Evolutionary conservation across 192 early-diverging fungal species (phyloP).

Genomic region (Coemansia sp.): DNA sequence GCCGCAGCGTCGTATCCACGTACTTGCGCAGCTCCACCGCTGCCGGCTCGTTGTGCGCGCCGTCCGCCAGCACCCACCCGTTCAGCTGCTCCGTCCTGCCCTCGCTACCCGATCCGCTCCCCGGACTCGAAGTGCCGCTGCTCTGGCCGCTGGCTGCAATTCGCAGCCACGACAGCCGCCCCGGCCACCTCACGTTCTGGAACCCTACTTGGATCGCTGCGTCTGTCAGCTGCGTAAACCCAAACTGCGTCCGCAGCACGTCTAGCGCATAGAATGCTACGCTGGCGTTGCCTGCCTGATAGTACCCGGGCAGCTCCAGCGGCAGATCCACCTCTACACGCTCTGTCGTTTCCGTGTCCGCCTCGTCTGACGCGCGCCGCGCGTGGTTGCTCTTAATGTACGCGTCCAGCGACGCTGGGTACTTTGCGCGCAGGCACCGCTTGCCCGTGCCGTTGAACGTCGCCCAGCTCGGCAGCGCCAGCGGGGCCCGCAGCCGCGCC

Average conservation of each 20-base stretch:
- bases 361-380: not conserved
- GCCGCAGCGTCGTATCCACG: slow-evolving; percentile 54
- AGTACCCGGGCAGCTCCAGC: slow-evolving; percentile 61
- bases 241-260: slow-evolving; percentile 46
- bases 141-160: not conserved
- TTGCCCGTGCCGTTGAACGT: slow-evolving; percentile 35
- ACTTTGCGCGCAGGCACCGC: slow-evolving; percentile 39
- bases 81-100: slow-evolving; percentile 13
- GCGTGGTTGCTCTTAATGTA: not conserved
- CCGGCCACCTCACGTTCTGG: slow-evolving; percentile 69
- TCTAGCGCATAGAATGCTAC: slow-evolving; percentile 65
- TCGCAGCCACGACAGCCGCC: slow-evolving; percentile 71
- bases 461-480: slow-evolving; percentile 23
- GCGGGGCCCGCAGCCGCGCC: not conserved
- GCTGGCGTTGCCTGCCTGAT: slow-evolving; percentile 77
- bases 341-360: not conserved
- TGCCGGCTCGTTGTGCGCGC: slow-evolving; percentile 84
- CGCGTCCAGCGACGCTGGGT: slow-evolving; percentile 32
- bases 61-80: slow-evolving; percentile 72
- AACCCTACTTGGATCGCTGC: slow-evolving; percentile 62
- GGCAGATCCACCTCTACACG: slow-evolving; percentile 51
- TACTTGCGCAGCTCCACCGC: slow-evolving; percentile 62
- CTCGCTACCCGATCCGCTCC: not conserved
- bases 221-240: slow-evolving; percentile 45
- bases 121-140: slow-evolving; percentile 2